Base-by-base conservation (phyloP, 805 yeast genomes). In the Blastobotrys mokoenaii region DNA sequence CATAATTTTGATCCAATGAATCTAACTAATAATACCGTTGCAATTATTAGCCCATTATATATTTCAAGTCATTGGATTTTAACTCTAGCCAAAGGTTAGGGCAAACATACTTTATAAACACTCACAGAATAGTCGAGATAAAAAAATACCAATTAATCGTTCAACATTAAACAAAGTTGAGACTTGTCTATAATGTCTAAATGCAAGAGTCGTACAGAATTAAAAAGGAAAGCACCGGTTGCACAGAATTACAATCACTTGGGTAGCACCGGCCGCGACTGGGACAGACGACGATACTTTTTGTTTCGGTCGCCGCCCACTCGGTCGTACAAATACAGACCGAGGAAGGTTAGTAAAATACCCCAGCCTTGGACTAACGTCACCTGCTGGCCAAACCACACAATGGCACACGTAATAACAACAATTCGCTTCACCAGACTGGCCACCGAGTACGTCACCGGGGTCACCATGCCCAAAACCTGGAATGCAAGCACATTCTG, bases 341-440 rank as follows among this genome's bases (percentile, higher is more conserved):
- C 72, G 7, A 51, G 45, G 49, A 65, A 67, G 10, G 73, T 68
- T 45, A 69, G 51, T 37, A 57, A 47, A 33, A 69, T 68, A 7
- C 73, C 73, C 63, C 66, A 66, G 15, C 63, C 67, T 47, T 69
- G 73, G 16, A 61, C 43, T 6, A 48, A 45, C 2, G 63, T 51
- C 15, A 69, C 68, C 22, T 47, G 52, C 53, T 71, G 73, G 20
- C 81, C 81, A 32, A 71, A 73, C 70, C 73, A 75, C 35, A 82
- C 47, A 67, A 89, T 84, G 55, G 95, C 84, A 1, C 82, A 81
- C 1, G 82, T 73, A 37, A 88, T 87, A 27, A 88, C 77, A 1
- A 85, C 83, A n/a, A 88, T 83, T 56, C 95, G 77, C 65, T 88
- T 88, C 77, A 88, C 75, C 76, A 88, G 74, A 37, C 85, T 79